phyloP scores from a whole-genome alignment of 768 basidiomycete genomes.

The Baorangia bicolor region DNA sequence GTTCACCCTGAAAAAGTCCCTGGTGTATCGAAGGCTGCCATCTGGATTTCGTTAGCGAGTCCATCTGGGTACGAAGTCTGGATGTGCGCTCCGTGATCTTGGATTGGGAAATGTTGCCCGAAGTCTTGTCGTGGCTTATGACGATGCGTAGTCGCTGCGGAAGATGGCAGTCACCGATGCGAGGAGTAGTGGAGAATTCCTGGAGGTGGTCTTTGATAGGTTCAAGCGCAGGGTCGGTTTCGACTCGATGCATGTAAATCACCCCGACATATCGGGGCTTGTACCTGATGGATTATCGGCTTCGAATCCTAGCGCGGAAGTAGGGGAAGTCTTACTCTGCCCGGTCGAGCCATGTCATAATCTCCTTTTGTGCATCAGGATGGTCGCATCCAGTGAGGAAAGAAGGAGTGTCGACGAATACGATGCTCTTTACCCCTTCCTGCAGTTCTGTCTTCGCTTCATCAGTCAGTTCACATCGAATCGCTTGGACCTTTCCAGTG shows the following conservation, averaged over 20 bases:
- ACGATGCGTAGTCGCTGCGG: constrained; percentile 8
- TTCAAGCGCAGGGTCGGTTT: constrained; percentile 12
- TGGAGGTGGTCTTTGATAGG: constrained; percentile 1
- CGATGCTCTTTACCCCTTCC: constrained; percentile 7
- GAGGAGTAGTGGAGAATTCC: background rate
- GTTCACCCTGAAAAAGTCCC: constrained; percentile 6
- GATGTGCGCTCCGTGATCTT: background rate
- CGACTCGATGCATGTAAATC: constrained; percentile 20
- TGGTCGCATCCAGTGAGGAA: constrained; percentile 13
- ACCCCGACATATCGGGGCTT: constrained; percentile 6
- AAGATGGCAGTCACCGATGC: background rate
- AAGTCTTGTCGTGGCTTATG: constrained; percentile 11
- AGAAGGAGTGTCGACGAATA: constrained; percentile 24
- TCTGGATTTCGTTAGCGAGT: background rate
- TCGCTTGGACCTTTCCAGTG: constrained; percentile 12
- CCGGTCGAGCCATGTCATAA: constrained; percentile 1
- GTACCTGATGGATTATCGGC: background rate
- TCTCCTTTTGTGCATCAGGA: constrained; percentile 2
- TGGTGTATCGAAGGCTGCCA: constrained; percentile 6
- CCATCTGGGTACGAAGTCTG: background rate
- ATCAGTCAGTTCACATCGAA: constrained; percentile 13
- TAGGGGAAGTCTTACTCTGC: background rate
- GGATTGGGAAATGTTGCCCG: background rate
- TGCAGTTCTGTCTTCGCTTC: background rate
- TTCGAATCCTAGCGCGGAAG: background rate